Percentiles rank a stretch among this genome's conserved stretches.
These are phyloP conservation scores for Fusarium tanahbumbuense DNA, from an alignment of 2,329 filamentous ascomycete genomes.

Conservation along the genomic window DNA sequence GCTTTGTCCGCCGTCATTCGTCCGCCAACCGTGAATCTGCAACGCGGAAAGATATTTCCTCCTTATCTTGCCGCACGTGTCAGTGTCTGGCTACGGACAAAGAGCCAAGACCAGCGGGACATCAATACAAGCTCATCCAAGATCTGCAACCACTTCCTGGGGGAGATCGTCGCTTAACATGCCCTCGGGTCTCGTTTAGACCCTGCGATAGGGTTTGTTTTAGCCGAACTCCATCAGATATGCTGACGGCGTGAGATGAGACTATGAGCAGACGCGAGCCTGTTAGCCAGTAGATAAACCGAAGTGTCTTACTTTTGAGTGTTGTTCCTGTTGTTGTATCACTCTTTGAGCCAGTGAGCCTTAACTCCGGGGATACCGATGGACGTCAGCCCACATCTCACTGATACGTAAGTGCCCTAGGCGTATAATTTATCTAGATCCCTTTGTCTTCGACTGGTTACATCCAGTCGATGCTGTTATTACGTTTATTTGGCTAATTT, in stretches of 20 bases:
- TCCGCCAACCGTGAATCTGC: neutral
- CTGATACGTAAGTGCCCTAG: neutral
- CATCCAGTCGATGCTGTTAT: constrained; percentile 12
- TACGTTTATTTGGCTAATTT: constrained; percentile 20
- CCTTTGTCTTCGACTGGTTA: constrained; percentile 5
- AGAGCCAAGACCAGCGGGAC: neutral
- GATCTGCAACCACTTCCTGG: constrained; percentile 21
- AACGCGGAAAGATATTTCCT: neutral
- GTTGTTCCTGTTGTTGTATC: neutral
- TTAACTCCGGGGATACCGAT: constrained; percentile 42
- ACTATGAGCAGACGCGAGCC: constrained; percentile 5
- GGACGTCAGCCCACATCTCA: constrained; percentile 30
- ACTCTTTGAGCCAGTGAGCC: neutral
- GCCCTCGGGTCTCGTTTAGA: neutral
- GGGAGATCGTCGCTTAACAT: neutral
- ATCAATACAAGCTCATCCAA: neutral
- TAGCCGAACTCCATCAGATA: neutral
- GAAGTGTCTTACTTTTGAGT: neutral
- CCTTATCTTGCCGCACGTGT: neutral
- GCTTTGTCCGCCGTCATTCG: constrained; percentile 26
- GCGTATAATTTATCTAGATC: neutral
- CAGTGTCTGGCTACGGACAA: neutral
- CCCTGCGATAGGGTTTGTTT: constrained; percentile 8
- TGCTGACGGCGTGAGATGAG: constrained; percentile 36
- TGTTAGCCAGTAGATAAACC: neutral